Percentiles rank a stretch among this genome's conserved stretches.
Evolutionary conservation across 2,329 filamentous ascomycete genomes (phyloP).

Genomic region (Tolypocladium cylindrosporum): DNA sequence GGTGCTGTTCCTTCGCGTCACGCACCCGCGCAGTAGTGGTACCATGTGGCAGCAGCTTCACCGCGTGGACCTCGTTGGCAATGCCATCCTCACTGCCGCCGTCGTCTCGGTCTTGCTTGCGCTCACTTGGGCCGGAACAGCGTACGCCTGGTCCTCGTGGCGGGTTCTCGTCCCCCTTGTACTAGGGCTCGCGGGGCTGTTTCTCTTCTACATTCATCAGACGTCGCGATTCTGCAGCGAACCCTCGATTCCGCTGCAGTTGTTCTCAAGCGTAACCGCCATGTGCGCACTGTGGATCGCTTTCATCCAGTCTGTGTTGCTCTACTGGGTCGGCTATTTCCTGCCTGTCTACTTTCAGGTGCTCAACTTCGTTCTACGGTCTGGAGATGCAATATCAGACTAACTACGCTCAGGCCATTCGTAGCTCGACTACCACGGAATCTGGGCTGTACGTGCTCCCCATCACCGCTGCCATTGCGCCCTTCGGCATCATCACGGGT

Average conservation of each 20-base stretch:
- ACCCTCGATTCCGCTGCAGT: conserved; percentile 4
- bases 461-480: conserved; percentile 15
- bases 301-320: conserved; percentile 20
- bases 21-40: background rate
- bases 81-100: conserved; percentile 23
- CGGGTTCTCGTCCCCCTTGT: conserved; percentile 28
- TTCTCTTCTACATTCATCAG: conserved; percentile 5
- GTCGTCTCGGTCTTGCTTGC: conserved; percentile 16
- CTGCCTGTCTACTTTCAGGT: conserved; percentile 37
- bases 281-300: conserved; percentile 14
- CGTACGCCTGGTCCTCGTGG: conserved; percentile 25
- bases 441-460: conserved; percentile 23
- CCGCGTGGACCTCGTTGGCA: conserved; percentile 29
- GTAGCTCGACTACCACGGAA: no score
- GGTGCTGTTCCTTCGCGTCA: conserved; percentile 27
- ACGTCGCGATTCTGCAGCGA: background rate
- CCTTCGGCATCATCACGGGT: conserved; percentile 14
- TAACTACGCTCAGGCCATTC: no score
- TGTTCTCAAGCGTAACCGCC: conserved; percentile 8
- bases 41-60: background rate
- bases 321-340: conserved; percentile 18
- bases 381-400: no score
- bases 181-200: conserved; percentile 20
- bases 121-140: conserved; percentile 28
- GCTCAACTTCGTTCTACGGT: no score